These are phyloP conservation scores for Eucalyptus rudis DNA, from an alignment of 345 rosid genomes.

Conservation along the genomic window DNA sequence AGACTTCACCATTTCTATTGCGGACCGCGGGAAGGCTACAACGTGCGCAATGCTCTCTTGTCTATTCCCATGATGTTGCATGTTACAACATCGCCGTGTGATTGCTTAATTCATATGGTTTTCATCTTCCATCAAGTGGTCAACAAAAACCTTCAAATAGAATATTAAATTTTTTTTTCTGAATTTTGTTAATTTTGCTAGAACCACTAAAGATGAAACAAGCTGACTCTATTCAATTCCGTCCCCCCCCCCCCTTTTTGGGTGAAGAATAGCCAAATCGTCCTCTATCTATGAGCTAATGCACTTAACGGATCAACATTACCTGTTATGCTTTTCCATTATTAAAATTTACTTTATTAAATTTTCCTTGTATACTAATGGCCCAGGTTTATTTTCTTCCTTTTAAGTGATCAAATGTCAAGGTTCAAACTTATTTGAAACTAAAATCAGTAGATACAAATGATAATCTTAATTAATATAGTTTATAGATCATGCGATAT, in stretches of 20 bases:
- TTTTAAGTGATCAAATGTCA: not conserved
- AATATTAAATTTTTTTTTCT: not conserved
- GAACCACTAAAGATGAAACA: not conserved
- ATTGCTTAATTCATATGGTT: too few relatives aligned
- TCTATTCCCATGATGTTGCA: too few relatives aligned
- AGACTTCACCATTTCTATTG: too few relatives aligned
- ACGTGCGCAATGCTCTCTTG: not conserved
- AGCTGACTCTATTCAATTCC: not conserved
- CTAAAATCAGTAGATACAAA: not conserved
- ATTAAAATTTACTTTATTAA: too few relatives aligned
- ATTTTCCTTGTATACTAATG: not conserved
- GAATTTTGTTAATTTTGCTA: not conserved
- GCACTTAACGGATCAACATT: not conserved
- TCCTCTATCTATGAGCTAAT: not conserved
- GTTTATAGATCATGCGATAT: not conserved
- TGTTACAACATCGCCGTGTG: not conserved
- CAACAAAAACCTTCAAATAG: rapidly evolving
- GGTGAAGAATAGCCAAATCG: too few relatives aligned
- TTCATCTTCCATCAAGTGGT: not conserved
- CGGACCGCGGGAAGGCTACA: not conserved
- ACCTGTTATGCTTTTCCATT: not conserved
- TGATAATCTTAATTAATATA: too few relatives aligned
- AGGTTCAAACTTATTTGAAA: not conserved
- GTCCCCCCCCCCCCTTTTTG: too few relatives aligned
- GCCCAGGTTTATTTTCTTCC: not conserved